Evolutionary conservation across 169 alveolate species (phyloP).

Genomic region (Ichthyophthirius multifiliis): DNA sequence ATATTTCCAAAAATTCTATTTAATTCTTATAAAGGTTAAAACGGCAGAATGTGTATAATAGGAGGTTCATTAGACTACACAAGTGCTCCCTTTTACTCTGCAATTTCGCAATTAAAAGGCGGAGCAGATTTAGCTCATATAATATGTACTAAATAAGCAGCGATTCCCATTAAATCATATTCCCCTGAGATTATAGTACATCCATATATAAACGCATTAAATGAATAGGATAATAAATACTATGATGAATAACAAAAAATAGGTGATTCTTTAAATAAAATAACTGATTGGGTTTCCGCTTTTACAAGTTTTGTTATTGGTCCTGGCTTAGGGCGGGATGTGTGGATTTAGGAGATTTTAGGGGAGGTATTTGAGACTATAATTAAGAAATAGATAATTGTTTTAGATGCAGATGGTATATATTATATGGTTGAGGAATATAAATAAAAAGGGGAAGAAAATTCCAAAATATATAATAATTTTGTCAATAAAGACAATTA

Average conservation of each 20-base stretch:
- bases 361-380: slow-evolving; percentile 50
- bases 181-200: slow-evolving; percentile 94
- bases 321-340: slow-evolving; percentile 91
- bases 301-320: slow-evolving; percentile 86
- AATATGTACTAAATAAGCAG: slow-evolving; percentile 86
- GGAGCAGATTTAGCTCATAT: slow-evolving; percentile 93
- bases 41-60: slow-evolving; percentile 82
- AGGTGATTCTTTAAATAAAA: slow-evolving; percentile 23
- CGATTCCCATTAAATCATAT: slow-evolving; percentile 89
- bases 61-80: slow-evolving; percentile 92
- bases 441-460: slow-evolving; percentile 13
- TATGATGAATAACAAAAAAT: slow-evolving; percentile 40
- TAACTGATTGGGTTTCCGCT: slow-evolving; percentile 62
- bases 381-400: slow-evolving; percentile 50
- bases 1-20: slow-evolving; percentile 50
- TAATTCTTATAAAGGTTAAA: slow-evolving; percentile 68
- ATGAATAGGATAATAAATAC: slow-evolving; percentile 11
- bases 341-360: slow-evolving; percentile 40
- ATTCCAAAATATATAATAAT: slow-evolving; percentile 10
- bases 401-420: slow-evolving; percentile 88
- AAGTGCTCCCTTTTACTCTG: slow-evolving; percentile 93
- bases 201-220: slow-evolving; percentile 57
- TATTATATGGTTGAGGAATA: slow-evolving; percentile 55
- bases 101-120: slow-evolving; percentile 82
- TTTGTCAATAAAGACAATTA: slow-evolving; percentile 27